These are phyloP conservation scores for Saccharomyces hybrid DNA, from an alignment of 1,139 yeast species.

Conservation along the genomic window DNA sequence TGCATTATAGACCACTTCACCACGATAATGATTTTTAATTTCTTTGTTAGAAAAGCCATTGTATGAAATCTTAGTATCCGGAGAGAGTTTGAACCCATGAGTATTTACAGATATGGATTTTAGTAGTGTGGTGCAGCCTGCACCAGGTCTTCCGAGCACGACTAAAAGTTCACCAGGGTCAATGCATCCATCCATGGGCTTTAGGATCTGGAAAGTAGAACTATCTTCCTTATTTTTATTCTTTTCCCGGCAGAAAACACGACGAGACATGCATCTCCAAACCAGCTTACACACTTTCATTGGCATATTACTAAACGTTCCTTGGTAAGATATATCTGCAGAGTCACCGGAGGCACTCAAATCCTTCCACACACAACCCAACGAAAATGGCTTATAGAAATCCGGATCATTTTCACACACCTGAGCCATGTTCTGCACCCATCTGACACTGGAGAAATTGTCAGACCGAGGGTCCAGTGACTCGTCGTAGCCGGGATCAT, in stretches of 20 bases:
- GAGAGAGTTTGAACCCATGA: constrained; percentile 53
- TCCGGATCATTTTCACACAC: constrained; percentile 49
- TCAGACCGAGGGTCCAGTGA: constrained; percentile 45
- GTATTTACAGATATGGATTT: constrained; percentile 61
- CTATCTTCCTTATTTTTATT: constrained; percentile 17
- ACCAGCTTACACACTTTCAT: constrained; percentile 14
- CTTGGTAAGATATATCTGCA: constrained; percentile 67
- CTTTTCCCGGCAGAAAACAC: constrained; percentile 17
- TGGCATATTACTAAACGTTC: constrained; percentile 51
- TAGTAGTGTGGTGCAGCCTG: constrained; percentile 69
- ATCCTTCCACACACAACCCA: constrained; percentile 60
- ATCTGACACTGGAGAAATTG: constrained; percentile 49
- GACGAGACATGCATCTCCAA: constrained; percentile 16
- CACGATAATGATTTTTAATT: constrained; percentile 41
- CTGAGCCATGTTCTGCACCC: constrained; percentile 61
- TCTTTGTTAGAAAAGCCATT: constrained; percentile 40
- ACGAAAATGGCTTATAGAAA: constrained; percentile 48
- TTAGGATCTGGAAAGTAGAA: constrained; percentile 43
- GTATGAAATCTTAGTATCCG: constrained; percentile 31
- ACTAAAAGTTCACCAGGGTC: constrained; percentile 64
- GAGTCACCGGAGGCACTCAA: constrained; percentile 67
- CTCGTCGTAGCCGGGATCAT: constrained; percentile 32
- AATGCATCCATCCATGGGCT: constrained; percentile 55
- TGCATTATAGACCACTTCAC: constrained; percentile 47
- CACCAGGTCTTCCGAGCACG: constrained; percentile 71